Evolutionary conservation across 2,329 filamentous ascomycete genomes (phyloP), one percentile per base, ranked within the genome.

Genomic region (Hirsutella thompsonii): DNA sequence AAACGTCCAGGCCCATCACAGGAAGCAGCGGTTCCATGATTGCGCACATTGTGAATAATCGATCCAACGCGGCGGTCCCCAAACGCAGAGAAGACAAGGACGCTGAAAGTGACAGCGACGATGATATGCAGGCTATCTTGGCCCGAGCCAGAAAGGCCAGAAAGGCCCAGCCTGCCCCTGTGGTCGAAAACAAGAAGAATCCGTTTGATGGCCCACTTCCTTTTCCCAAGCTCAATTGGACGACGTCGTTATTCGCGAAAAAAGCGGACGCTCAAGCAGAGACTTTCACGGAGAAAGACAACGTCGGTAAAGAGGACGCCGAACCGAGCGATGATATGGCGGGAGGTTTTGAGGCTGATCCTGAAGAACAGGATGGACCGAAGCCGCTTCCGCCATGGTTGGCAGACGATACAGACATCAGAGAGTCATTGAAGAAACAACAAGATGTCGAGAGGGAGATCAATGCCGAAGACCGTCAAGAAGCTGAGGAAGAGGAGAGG

Each of bases 151-250:
- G 81, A 44, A 75, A 72, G 48, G 52, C 70, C 43, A 75, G 77
- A 54, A 70, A 69, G 33, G 48, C 57, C 3, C 55, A 58, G 34
- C 57, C 58, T 16, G 63, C 59, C 34, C 57, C 58, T 2, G 52
- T 64, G 3, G 53, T 60, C n/a, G 57, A 70, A 9, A 78, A 75
- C 38, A 67, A 72, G 29, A 76, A 74, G 48, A 76, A 78, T 49
- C 69, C 76, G 0, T 77, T 94, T 53, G 76, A 76, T 48, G 90
- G 90, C 0, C 87, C 89, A 0, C 61, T 98, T 5, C 92, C 92
- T 0, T 98, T 98, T 53, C 88, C 94, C 50, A 90, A 87, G 54
- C 69, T 94, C 2, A 78, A 83, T 36, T 79, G 74, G 69, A 79
- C 75, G 39, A 80, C 75, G 2, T 72, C 69, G 1, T 65, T 79